Evolutionary conservation across 2,329 filamentous ascomycete genomes (phyloP), one percentile per base, ranked within the genome.

Genomic region (Sphaerulina vaccinii): DNA sequence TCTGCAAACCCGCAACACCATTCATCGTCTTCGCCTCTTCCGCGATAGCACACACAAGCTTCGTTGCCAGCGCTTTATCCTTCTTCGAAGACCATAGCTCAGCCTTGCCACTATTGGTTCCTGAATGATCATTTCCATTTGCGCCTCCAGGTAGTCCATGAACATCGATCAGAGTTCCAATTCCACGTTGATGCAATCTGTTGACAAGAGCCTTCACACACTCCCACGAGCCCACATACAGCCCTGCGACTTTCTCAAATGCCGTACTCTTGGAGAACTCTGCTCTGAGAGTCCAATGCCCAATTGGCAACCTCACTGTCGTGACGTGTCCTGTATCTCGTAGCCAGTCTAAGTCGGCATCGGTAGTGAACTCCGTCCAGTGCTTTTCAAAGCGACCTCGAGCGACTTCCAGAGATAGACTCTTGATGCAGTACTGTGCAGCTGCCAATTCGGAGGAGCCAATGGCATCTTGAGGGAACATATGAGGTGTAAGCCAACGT

Each of bases 81-180:
- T 62, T 62, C 2, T 58, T 51, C 13, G 71, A 75, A 0, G 59
- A 63, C 79, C 80, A 83, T 15, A 83, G 70, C 19, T 75, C 75
- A 1, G 79, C 76, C 52, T 72, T 74, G 8, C 75, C 75, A 47
- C 65, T 73, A 57, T 76, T 75, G 6, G 78, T 82, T 3, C 80
- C 81, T 4, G 77, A 80, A 63, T 84, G 81, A 8, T 76, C 76
- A 36, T 79, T 73, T 2, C 63, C 62, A 59, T 84, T 83, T 5
- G 78, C 80, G 10, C 80, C 81, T 11, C 81, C 80, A 6, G 80
- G 80, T 8, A 83, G 68, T 23, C 76, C 79, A 61, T 84, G 81
- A 5, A 84, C 63, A 61, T 84, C 81, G 35, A 84, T 63, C n/a
- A 84, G 63, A 2, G 80, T 74, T 2, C 79, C 79, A 40, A 84